Evolutionary conservation across 768 basidiomycete species (phyloP).

Genomic region (Phylloporus arenicola): DNA sequence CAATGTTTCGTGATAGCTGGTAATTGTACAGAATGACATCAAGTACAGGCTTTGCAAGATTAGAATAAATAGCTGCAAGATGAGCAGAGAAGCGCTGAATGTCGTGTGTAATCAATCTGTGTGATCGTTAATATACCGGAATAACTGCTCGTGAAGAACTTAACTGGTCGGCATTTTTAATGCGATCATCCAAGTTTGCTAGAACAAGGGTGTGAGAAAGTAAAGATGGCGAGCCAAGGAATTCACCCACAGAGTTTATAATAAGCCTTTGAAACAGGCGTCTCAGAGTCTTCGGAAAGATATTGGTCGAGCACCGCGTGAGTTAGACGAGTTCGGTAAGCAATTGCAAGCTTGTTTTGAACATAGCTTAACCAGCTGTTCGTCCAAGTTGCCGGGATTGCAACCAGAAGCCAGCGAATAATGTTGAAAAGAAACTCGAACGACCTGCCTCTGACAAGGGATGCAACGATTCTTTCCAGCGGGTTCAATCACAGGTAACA

Average conservation of each 20-base stretch:
- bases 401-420: constrained; percentile 83
- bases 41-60: constrained; percentile 88
- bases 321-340: constrained; percentile 84
- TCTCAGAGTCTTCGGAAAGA: constrained; percentile 65
- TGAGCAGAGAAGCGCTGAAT: constrained; percentile 89
- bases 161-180: constrained; percentile 93
- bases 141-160: constrained; percentile 14
- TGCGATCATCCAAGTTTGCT: constrained; percentile 94
- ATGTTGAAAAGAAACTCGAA: constrained; percentile 79
- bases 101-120: constrained; percentile 91
- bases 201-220: constrained; percentile 4
- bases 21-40: constrained; percentile 96
- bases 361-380: constrained; percentile 91
- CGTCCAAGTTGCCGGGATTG: constrained; percentile 89
- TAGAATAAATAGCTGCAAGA: constrained; percentile 90
- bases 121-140: constrained; percentile 8
- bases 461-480: constrained; percentile 80
- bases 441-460: constrained; percentile 83
- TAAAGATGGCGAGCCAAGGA: neutral
- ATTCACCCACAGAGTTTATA: constrained; percentile 76
- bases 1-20: constrained; percentile 89
- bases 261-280: constrained; percentile 75
- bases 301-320: constrained; percentile 78
- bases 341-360: constrained; percentile 88
- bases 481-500: neutral